Evolutionary conservation across 2,329 filamentous ascomycete genomes (phyloP), one percentile per base, ranked within the genome.

Genomic region (Didymella arachidicola): DNA sequence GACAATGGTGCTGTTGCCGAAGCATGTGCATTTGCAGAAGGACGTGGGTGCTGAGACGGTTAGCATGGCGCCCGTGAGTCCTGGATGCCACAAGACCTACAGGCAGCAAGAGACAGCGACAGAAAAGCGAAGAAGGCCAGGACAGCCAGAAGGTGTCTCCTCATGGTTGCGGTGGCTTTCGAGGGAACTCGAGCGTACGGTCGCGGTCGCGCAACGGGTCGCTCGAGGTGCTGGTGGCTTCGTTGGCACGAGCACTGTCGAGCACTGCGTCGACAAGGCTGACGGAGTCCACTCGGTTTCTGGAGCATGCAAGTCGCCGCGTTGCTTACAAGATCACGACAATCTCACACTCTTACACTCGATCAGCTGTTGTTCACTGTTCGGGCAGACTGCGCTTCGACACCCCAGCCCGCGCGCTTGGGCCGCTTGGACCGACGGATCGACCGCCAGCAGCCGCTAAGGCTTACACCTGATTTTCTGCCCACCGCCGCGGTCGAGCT

Each of bases 1-100:
- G 64, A 90, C 89, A 50, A 90, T 88, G 53, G 86, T 89, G 77
- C 83, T 87, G 72, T 89, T 89, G 49, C 82, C 82, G 77, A 86
- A 86, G 75, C 87, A 89, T 56, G 86, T 89, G 74, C 87, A 90
- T 84, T 89, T 90, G 83, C 87, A 90, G 77, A 89, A 90, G 58
- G 86, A 88, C 16, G 86, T 85, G 25, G 82, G 81, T 42, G 81
- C 82, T 83, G 65, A 53, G 29, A 57, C 44, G 30, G 53, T 48
- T 39, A 50, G 50, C 42, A 32, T n/a, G 7, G 30, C 11, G 30
- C 27, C 27, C 12, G 30, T 49, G 4, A 26, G 6, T 3, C 7
- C 25, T 8, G 12, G 4, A 19, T 2, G 5, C 26, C 16, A 36
- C 32, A 25, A n/a, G 18, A 62, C 79, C 54, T 76, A 81, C 81